Evolutionary conservation across 495 filamentous ascomycete species (phyloP).

Genomic region (Aspergillus nanangensis): DNA sequence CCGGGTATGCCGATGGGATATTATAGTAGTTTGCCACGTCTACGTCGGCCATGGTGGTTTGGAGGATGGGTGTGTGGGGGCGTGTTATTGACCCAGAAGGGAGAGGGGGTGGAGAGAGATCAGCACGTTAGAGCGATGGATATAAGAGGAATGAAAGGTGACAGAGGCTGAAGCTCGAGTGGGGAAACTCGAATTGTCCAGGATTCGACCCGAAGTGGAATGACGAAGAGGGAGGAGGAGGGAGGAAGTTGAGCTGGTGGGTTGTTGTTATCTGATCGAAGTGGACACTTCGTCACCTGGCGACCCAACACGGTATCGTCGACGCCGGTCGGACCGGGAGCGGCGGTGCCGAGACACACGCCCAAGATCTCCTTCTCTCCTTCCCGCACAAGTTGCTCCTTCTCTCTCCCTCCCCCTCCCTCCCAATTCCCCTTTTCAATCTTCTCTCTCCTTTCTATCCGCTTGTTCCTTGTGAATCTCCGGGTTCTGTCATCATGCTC

Average conservation of each 20-base stretch:
- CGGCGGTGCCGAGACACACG: slow-evolving; percentile 27
- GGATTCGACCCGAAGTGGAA: slow-evolving; percentile 8
- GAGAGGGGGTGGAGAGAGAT: too few relatives aligned
- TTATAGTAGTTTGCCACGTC: slow-evolving; percentile 87
- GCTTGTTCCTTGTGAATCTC: slow-evolving; percentile 19
- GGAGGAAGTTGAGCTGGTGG: neutral
- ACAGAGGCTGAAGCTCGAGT: slow-evolving; percentile 22
- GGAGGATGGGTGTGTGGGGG: slow-evolving; percentile 2
- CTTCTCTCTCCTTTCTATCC: slow-evolving; percentile 16
- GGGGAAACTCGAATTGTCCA: slow-evolving; percentile 1
- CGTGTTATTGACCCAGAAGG: neutral
- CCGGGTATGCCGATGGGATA: slow-evolving; percentile 71
- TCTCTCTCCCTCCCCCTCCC: slow-evolving; percentile 17
- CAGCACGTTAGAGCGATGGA: slow-evolving; percentile 4
- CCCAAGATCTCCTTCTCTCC: slow-evolving; percentile 9
- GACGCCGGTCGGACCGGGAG: slow-evolving; percentile 36
- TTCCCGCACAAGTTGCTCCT: slow-evolving; percentile 19
- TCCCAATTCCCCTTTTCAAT: slow-evolving; percentile 10
- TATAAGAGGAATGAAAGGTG: neutral
- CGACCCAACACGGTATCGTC: slow-evolving; percentile 11
- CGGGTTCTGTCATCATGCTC: slow-evolving; percentile 49
- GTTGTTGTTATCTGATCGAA: slow-evolving; percentile 13
- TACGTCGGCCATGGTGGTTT: slow-evolving; percentile 61
- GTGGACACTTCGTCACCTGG: slow-evolving; percentile 19
- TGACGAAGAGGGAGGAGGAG: neutral